These are phyloP conservation scores for Fusarium drepaniforme DNA, from an alignment of 2,329 filamentous ascomycete species.

Conservation along the genomic window DNA sequence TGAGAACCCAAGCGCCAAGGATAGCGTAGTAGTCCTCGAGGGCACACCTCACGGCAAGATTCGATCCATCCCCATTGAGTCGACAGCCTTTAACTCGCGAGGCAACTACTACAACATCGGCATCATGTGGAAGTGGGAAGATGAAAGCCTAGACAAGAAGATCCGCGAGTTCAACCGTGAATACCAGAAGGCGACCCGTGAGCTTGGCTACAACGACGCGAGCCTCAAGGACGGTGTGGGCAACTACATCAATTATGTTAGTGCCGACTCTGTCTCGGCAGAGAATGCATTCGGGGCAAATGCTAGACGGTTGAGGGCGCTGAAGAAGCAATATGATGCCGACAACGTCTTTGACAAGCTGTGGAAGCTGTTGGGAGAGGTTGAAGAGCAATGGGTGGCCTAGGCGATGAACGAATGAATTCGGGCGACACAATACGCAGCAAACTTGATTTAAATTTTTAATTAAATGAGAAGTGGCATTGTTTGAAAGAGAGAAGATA, in stretches of 20 bases:
- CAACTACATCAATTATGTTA: conserved; percentile 37
- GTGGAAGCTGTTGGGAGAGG: conserved; percentile 36
- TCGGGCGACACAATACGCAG: neutral
- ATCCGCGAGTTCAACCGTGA: conserved; percentile 38
- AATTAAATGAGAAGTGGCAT: neutral
- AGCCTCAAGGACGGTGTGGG: conserved; percentile 31
- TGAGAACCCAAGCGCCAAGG: conserved; percentile 17
- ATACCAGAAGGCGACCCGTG: conserved; percentile 33
- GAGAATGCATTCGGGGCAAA: conserved; percentile 36
- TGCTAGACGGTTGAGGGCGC: conserved; percentile 24
- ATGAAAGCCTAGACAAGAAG: conserved; percentile 26
- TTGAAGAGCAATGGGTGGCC: conserved; percentile 34
- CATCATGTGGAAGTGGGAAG: conserved; percentile 30
- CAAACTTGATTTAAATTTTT: neutral
- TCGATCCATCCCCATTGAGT: conserved; percentile 25
- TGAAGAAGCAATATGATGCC: conserved; percentile 38
- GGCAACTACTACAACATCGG: conserved; percentile 41
- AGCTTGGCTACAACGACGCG: conserved; percentile 38
- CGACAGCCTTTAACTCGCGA: conserved; percentile 41
- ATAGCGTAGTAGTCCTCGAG: conserved; percentile 35
- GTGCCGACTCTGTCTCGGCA: conserved; percentile 25
- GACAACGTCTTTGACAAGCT: conserved; percentile 38
- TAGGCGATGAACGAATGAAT: neutral
- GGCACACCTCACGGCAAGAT: conserved; percentile 31
- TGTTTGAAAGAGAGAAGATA: neutral